Base-by-base conservation (phyloP, 2,329 filamentous ascomycete genomes). In the Phyllosticta ampelicida region DNA sequence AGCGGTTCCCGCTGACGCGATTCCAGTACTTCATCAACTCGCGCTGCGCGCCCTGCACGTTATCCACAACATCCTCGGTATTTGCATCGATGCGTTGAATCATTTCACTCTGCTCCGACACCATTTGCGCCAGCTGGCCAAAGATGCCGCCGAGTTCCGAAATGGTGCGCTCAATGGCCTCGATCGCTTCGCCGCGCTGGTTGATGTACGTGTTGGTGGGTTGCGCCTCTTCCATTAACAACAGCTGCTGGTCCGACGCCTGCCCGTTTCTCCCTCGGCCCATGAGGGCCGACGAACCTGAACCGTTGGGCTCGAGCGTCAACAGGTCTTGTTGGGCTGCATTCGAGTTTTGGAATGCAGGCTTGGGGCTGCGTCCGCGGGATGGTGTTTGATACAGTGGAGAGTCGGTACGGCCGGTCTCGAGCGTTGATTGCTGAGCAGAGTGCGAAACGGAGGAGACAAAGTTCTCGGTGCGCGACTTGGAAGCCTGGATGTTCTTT, bases 1-100 rank as follows among this genome's bases (percentile, higher is more conserved):
- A 97, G 63, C 94, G 81, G 76, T 99, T 99, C 62, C 91, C 90
- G 59, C 90, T 94, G 26, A 97, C 91, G 48, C 91, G 82, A 26
- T 84, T 87, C 92, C 94, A 99, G 74, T 97, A 99, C 73, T 96
- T 96, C 75, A 99, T 83, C 68, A 99, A 72, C 74, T 99, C 92
- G 62, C 91, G 81, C 71, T 99, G 94, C 5, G 94, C 94, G 18
- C 94, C 94, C 68, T 96, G 84, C n/a, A 99, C 92, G 66, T 99
- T 99, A 68, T 97, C 92, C 57, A 99, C 92, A 5, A 99, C 90
- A 66, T 96, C 91, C 68, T 99, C 94, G 1, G 92, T 96, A 72
- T 97, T 96, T 63, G 92, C 92, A 67, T 97, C 92, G 68, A 96
- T 96, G 54, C 92, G 81, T 74, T 97, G 90, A 63, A 99, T 95